A percentile compares a stretch with the other conserved stretches of the same genome.
These are phyloP conservation scores for Mentha longifolia DNA, from an alignment of 257 asterid genomes.

Conservation along the genomic window DNA sequence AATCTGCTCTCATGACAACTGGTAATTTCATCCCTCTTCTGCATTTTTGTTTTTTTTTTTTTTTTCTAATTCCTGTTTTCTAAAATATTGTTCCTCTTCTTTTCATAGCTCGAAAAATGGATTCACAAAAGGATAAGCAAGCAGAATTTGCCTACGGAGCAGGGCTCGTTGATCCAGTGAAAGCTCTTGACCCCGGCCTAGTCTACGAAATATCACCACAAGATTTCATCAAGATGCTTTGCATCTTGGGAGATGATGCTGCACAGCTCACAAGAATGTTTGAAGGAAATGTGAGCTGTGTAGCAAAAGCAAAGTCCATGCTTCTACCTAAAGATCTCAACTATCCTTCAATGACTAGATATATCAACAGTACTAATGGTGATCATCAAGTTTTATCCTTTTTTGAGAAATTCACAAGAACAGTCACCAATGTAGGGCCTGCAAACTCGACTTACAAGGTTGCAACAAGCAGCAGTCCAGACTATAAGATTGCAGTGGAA, in stretches of 20 bases:
- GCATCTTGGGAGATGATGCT: constrained; percentile 21
- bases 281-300: constrained; percentile 17
- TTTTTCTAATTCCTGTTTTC: too few relatives aligned
- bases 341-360: constrained; percentile 28
- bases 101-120: constrained; percentile 27
- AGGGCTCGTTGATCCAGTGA: constrained; percentile 33
- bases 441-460: constrained; percentile 25
- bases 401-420: constrained; percentile 26
- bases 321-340: constrained; percentile 8
- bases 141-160: constrained; percentile 35
- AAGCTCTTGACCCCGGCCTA: constrained; percentile 36
- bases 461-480: constrained; percentile 8
- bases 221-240: constrained; percentile 27
- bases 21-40: constrained; percentile 21
- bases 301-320: neutral
- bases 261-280: constrained; percentile 4
- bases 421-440: constrained; percentile 25
- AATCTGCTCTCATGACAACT: constrained; percentile 43
- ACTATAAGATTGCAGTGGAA: neutral
- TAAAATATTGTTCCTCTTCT: too few relatives aligned
- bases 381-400: neutral
- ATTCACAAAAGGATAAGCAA: neutral
- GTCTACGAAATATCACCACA: constrained; percentile 30
- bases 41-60: too few relatives aligned
- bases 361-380: neutral